Conservation (phyloP, 139 green algal genomes). For the Zygnema cylindricum region DNA sequence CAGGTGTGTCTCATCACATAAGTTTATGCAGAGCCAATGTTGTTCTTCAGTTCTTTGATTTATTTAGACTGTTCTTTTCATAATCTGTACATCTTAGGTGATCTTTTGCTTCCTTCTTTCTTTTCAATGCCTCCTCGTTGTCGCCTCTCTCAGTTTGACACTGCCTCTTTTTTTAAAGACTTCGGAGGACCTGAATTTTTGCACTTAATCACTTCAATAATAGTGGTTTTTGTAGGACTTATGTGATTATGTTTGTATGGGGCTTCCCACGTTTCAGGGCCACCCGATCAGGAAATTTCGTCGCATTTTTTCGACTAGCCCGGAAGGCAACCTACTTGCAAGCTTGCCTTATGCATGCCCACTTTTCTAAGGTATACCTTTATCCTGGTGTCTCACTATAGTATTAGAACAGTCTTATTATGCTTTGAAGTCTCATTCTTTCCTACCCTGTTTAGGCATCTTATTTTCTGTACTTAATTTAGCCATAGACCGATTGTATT, state of each 20-base stretch:
- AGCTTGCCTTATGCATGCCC: conserved; percentile 73
- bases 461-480: no score
- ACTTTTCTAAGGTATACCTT: conserved; percentile 66
- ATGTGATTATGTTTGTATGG: not conserved
- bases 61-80: not conserved
- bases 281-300: conserved; percentile 65
- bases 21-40: no score
- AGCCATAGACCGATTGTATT: no score
- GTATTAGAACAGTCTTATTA: no score
- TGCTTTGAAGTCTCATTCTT: no score
- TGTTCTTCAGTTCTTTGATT: no score
- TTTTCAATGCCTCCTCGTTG: not conserved
- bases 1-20: conserved; percentile 17
- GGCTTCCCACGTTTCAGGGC: conserved; percentile 23
- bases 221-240: not conserved
- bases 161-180: not conserved
- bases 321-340: conserved; percentile 70
- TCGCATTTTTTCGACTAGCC: conserved; percentile 69
- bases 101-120: not conserved
- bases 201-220: no score
- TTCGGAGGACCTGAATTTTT: no score
- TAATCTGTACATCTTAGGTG: not conserved
- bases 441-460: no score
- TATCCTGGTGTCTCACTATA: no score
- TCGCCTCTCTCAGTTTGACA: not conserved